Conservation (phyloP, 1,139 yeast genomes). For the Geotrichum citri-aurantii region DNA sequence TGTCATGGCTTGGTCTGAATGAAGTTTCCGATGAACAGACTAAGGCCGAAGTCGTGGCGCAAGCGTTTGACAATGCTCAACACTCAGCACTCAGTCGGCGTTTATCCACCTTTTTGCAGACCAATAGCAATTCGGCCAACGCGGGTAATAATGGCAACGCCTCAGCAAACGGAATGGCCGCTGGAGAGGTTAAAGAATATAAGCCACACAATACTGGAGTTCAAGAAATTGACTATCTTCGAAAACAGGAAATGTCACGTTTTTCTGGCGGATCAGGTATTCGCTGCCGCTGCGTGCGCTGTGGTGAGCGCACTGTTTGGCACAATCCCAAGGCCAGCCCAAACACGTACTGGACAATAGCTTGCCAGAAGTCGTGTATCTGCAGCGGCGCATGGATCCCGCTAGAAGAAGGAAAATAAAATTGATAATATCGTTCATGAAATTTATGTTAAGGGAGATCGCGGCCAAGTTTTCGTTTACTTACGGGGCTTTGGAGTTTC, state of each 20-base stretch:
- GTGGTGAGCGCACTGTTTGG: slow-evolving; percentile 55
- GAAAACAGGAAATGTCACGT: slow-evolving; percentile 32
- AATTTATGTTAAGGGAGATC: background rate
- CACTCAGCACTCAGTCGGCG: slow-evolving; percentile 9
- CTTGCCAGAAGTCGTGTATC: slow-evolving; percentile 68
- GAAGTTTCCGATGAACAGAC: slow-evolving; percentile 25
- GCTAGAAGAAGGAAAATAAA: slow-evolving; percentile 8
- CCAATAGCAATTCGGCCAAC: background rate
- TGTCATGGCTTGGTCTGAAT: slow-evolving; percentile 60
- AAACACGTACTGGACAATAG: slow-evolving; percentile 60
- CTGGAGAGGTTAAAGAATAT: background rate
- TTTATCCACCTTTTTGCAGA: background rate
- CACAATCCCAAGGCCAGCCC: slow-evolving; percentile 31
- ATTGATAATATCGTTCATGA: background rate
- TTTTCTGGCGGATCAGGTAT: slow-evolving; percentile 22
- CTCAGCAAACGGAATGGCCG: background rate
- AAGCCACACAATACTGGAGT: background rate
- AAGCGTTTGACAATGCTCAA: slow-evolving; percentile 1
- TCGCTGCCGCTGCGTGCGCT: slow-evolving; percentile 55
- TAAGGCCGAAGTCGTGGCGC: slow-evolving; percentile 3
- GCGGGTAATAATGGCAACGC: background rate
- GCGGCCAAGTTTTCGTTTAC: background rate
- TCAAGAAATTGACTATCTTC: slow-evolving; percentile 28
- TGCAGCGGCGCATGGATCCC: slow-evolving; percentile 53
- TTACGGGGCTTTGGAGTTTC: background rate